Base-by-base conservation (phyloP, 768 basidiomycete species). In the Baorangia bicolor region DNA sequence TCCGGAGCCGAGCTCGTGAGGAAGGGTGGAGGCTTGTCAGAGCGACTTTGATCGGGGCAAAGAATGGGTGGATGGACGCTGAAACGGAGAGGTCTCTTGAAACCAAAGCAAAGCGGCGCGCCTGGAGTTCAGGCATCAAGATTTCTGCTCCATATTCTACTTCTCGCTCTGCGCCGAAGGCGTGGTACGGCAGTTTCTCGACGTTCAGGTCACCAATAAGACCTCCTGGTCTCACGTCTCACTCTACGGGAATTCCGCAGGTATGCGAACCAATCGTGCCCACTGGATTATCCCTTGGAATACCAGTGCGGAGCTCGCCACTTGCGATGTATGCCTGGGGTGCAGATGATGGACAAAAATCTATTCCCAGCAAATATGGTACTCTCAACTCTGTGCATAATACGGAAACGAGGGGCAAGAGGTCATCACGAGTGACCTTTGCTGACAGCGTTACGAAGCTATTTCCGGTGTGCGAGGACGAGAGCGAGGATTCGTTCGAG, bases 111-210 rank as follows among this genome's bases (percentile, higher is more conserved):
- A 77, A 81, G 37, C 77, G 88, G 30, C 76, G 86, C 11, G 88
- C 88, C 8, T 90, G 88, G 88, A 75, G 82, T 50, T 82, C 81
- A 57, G 74, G 78, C 34, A 76, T 77, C 20, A 75, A 81, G 56
- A 64, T 77, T 46, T 70, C 72, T 47, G 64, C 69, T 1, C 64
- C 64, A 2, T 70, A 69, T 55, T 28, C 57, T 20, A n/a, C 43
- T 3, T 31, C 51, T 20, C 46, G 34, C 42, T 45, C 35, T 21
- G 18, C 38, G 1, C 37, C 27, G 23, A 65, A 43, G 50, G 57
- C 53, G 25, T 68, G 71, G 70, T 50, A 56, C 18, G 59, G 61
- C 9, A 49, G 47, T 25, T 28, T 45, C 34, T 48, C 49, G 28
- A 14, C 30, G 8, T 18, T 46, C 12, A 20, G 40, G 33, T 50